Conservation (phyloP, 495 filamentous ascomycete species). For the Xylaria grammica region DNA sequence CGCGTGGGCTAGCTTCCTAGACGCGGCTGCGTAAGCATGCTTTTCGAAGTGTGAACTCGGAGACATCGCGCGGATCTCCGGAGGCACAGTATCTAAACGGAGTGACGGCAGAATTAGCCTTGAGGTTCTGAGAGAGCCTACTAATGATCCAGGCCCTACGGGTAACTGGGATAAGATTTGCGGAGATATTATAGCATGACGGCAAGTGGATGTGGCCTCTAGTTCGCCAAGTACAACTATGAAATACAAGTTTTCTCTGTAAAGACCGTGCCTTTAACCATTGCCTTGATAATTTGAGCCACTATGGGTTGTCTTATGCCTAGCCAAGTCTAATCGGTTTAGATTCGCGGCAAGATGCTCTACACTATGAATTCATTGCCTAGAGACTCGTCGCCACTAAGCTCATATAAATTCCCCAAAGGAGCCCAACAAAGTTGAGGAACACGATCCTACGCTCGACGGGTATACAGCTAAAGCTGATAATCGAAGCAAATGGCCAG, state of each 20-base stretch:
- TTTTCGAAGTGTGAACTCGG: background rate
- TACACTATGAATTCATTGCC: slow-evolving; percentile 16
- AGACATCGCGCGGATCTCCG: background rate
- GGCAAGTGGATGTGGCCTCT: too few relatives aligned
- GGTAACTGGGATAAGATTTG: background rate
- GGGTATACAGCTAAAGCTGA: slow-evolving; percentile 40
- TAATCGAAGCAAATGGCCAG: slow-evolving; percentile 42
- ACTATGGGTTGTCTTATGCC: too few relatives aligned
- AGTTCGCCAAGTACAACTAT: too few relatives aligned
- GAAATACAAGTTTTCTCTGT: too few relatives aligned
- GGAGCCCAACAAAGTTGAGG: slow-evolving; percentile 40
- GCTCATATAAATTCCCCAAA: slow-evolving; percentile 45
- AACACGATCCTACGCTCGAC: slow-evolving; percentile 43
- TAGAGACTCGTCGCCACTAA: slow-evolving; percentile 34
- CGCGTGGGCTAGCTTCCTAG: background rate
- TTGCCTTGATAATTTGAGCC: too few relatives aligned
- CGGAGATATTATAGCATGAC: too few relatives aligned
- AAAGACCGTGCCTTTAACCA: too few relatives aligned
- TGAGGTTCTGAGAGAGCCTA: background rate
- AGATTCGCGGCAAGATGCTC: background rate
- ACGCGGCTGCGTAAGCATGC: background rate
- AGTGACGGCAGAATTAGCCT: background rate
- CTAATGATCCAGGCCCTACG: background rate
- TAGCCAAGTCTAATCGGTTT: too few relatives aligned
- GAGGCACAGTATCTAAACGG: background rate